These are phyloP conservation scores for Amanita exitialis DNA, from an alignment of 768 basidiomycete genomes.

Conservation along the genomic window DNA sequence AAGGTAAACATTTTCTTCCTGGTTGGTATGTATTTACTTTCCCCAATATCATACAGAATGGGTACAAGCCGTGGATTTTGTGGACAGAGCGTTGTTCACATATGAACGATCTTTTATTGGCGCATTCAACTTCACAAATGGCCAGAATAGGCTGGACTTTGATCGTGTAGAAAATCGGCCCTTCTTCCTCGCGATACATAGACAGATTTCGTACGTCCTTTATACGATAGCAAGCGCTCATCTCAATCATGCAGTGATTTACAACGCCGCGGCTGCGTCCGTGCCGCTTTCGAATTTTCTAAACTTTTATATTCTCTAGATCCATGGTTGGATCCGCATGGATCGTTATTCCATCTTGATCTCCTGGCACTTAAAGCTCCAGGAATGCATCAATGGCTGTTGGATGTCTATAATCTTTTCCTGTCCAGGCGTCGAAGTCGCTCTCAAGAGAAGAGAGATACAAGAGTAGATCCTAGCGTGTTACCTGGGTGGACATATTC, in stretches of 20 bases:
- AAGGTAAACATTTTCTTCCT: slow-evolving; percentile 40
- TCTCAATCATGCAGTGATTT: slow-evolving; percentile 45
- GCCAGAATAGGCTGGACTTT: slow-evolving; percentile 81
- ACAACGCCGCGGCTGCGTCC: slow-evolving; percentile 79
- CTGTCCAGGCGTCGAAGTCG: slow-evolving; percentile 14
- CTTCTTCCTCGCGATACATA: slow-evolving; percentile 82
- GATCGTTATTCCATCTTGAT: slow-evolving; percentile 74
- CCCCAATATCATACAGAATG: slow-evolving; percentile 42
- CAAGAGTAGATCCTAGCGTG: slow-evolving; percentile 39
- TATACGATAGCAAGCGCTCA: neutral
- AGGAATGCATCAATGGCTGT: slow-evolving; percentile 71
- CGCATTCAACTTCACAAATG: slow-evolving; percentile 75
- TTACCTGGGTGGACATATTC: slow-evolving; percentile 77
- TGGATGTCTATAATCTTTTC: slow-evolving; percentile 53
- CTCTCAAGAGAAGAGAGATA: slow-evolving; percentile 11
- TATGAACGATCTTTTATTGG: slow-evolving; percentile 89
- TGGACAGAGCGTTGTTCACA: slow-evolving; percentile 89
- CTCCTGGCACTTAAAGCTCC: slow-evolving; percentile 69
- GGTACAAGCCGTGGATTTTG: slow-evolving; percentile 73
- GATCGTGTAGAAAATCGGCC: slow-evolving; percentile 86
- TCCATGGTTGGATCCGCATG: slow-evolving; percentile 85
- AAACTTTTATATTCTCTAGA: slow-evolving; percentile 80
- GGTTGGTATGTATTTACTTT: neutral
- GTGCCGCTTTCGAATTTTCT: slow-evolving; percentile 88
- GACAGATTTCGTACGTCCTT: slow-evolving; percentile 62